These are phyloP conservation scores for Collybia sordida DNA, from an alignment of 768 basidiomycete species.

Conservation along the genomic window DNA sequence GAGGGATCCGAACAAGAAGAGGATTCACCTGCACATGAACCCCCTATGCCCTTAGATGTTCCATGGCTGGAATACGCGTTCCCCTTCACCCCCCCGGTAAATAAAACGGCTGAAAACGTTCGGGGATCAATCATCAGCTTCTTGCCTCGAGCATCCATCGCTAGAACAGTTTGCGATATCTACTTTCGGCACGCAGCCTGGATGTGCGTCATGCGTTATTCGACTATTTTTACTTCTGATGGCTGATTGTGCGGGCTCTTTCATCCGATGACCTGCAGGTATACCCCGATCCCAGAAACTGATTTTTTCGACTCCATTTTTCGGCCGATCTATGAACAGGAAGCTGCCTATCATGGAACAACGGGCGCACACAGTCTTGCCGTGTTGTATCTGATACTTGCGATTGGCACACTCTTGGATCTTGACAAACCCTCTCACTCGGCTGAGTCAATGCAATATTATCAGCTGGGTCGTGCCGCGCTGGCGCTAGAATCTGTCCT, in stretches of 20 bases:
- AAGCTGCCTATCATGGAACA: conserved; percentile 34
- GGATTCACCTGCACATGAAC: conserved; percentile 30
- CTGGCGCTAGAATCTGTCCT: conserved; percentile 63
- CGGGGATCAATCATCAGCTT: conserved; percentile 43
- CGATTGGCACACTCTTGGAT: conserved; percentile 62
- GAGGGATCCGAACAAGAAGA: conserved; percentile 57
- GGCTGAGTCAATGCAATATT: conserved; percentile 56
- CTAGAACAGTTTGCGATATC: conserved; percentile 41
- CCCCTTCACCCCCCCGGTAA: conserved; percentile 48
- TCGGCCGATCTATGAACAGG: conserved; percentile 50
- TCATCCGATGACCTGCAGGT: conserved; percentile 37
- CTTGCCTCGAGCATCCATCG: conserved; percentile 41
- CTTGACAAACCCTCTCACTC: conserved; percentile 52
- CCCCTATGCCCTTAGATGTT: conserved; percentile 47
- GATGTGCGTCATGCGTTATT: conserved; percentile 49
- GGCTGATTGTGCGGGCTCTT: not conserved
- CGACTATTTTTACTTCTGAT: conserved; percentile 7
- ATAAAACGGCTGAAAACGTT: conserved; percentile 41
- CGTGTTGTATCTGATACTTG: conserved; percentile 63
- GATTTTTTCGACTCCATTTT: conserved; percentile 57
- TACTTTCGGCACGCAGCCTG: conserved; percentile 72
- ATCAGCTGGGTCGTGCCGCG: conserved; percentile 59
- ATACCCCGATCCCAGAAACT: conserved; percentile 59
- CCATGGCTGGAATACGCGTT: conserved; percentile 63
- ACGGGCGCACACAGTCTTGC: conserved; percentile 54